Evolutionary conservation across 2,329 filamentous ascomycete species (phyloP), one percentile per base, ranked within the genome.

Genomic region (Colletotrichum sp.): DNA sequence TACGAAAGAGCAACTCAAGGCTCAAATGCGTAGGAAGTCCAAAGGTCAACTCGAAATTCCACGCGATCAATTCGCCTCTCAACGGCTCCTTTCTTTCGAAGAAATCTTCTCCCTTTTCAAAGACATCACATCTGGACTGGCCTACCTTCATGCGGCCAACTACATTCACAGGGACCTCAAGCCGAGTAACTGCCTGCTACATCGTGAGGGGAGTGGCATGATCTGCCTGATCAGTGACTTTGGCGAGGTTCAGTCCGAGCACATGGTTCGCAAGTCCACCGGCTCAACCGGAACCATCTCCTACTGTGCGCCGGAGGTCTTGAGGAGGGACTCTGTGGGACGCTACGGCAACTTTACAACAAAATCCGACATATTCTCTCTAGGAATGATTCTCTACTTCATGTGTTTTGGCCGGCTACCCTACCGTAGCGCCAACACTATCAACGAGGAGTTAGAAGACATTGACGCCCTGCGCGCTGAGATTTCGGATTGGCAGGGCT

Each of bases 341-440:
- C 90, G 90, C 1, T 96, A 95, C 80, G 96, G 95, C 9, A 98
- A 99, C 82, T 99, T 99, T 81, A 98, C 96, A 0, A 96, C 95
- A 30, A 99, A 99, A 82, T 98, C 96, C 0, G 97, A 99, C 81
- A 94, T 99, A n/a, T 99, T 99, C 84, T 98, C 96, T 1, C 88
- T 99, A 0, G 97, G 97, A 65, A 98, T 99, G 96, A 99, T 99
- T 72, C 90, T 99, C 5, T 98, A 99, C 84, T 99, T 99, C 82
- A 94, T 99, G 89, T 99, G 97, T 83, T 99, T 99, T 82, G 95
- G 94, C 2, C 91, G 93, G 63, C 89, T 99, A 13, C 97, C 97
- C 0, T 99, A 99, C 82, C 89, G 87, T 28, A 95, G 94, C 79
- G 95, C 96, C 69, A 96, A 99, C 82, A 90, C 93, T 5, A 89